Evolutionary conservation across 352 stramenopile genomes (phyloP), one percentile per base, ranked within the genome.

Genomic region (Globisporangium spiculum): DNA sequence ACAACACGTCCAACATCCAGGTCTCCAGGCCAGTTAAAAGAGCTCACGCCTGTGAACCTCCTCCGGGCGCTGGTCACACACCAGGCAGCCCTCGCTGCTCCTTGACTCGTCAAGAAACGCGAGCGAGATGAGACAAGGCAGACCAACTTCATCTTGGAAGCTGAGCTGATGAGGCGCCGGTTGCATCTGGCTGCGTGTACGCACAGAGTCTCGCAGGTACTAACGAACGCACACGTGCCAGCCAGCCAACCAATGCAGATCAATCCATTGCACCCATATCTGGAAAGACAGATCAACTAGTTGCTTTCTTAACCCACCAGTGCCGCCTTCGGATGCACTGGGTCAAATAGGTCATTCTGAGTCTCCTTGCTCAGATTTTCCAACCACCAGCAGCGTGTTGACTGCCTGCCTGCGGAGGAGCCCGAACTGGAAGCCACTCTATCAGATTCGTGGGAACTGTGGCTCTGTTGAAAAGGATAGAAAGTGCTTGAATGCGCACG

Each of bases 71-170:
- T 52, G 44, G 44, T 12, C 44, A 52, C 18, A 32, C 30, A 32
- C 30, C 30, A 52, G 44, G 16, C 44, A 24, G 44, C 44, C 44
- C 44, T 24, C 44, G 6, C 10, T 52, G 44, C 44, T 24, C 44
- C 16, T 52, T 22, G 44, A 38, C 30, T 62, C 56, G 27, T 9
- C 32, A 27, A 62, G 30, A 50, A 50, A 41, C 56, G 12, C 56
- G 44, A 48, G n/a, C 55, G 44, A 22, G 36, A 50, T 62, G 56
- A 62, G 56, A 62, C 56, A 62, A 62, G 56, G 56, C 56, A 30
- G 30, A 61, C 18, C 18, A 30, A 36, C 55, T 36, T 44, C 30
- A n/a, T 20, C 6, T 20, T 52, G 44, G 18, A 52, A 52, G 44
- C 5, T 52, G 44, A 52, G n/a, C 22, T 56, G 50, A 30, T 56